Evolutionary conservation across 2,329 filamentous ascomycete species (phyloP).

Genomic region (Apiospora koreana): DNA sequence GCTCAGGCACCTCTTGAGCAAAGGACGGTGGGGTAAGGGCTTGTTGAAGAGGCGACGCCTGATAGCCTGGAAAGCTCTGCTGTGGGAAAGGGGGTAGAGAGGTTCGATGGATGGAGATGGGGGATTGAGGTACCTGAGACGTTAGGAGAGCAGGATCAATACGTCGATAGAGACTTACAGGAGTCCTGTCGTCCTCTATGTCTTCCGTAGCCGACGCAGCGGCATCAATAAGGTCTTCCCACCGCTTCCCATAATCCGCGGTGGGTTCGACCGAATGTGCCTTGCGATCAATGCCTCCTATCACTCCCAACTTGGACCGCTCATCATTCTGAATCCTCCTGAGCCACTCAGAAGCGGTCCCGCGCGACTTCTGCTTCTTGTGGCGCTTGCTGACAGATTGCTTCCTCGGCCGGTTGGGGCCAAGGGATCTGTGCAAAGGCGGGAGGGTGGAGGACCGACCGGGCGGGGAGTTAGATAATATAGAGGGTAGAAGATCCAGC

Average conservation of each 20-base stretch:
- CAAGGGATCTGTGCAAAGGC: slow-evolving; percentile 74
- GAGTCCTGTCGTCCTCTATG: slow-evolving; percentile 86
- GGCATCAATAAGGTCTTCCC: slow-evolving; percentile 95
- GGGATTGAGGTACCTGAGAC: slow-evolving; percentile 63
- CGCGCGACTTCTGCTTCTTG: slow-evolving; percentile 74
- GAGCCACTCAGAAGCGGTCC: slow-evolving; percentile 68
- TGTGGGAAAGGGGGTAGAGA: slow-evolving; percentile 63
- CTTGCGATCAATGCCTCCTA: slow-evolving; percentile 68
- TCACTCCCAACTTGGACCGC: slow-evolving; percentile 65
- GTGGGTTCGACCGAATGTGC: slow-evolving; percentile 84
- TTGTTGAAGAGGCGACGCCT: slow-evolving; percentile 88
- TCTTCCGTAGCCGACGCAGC: slow-evolving; percentile 89
- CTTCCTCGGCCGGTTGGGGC: slow-evolving; percentile 75
- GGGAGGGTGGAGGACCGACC: slow-evolving; percentile 84
- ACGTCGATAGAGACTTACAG: slow-evolving; percentile 59
- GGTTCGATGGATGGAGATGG: slow-evolving; percentile 62
- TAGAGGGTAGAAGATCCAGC: slow-evolving; percentile 80
- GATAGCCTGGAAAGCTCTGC: slow-evolving; percentile 70
- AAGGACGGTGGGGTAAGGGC: slow-evolving; percentile 82
- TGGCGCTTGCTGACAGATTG: slow-evolving; percentile 85
- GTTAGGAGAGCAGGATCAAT: slow-evolving; percentile 46
- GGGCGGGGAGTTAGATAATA: slow-evolving; percentile 78
- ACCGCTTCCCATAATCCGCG: slow-evolving; percentile 81
- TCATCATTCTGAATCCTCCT: slow-evolving; percentile 60
- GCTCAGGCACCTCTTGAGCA: slow-evolving; percentile 67